Percentiles rank a stretch among this genome's conserved stretches.
Conservation (phyloP, 306 rosid genomes). For the Urtica urens region DNA sequence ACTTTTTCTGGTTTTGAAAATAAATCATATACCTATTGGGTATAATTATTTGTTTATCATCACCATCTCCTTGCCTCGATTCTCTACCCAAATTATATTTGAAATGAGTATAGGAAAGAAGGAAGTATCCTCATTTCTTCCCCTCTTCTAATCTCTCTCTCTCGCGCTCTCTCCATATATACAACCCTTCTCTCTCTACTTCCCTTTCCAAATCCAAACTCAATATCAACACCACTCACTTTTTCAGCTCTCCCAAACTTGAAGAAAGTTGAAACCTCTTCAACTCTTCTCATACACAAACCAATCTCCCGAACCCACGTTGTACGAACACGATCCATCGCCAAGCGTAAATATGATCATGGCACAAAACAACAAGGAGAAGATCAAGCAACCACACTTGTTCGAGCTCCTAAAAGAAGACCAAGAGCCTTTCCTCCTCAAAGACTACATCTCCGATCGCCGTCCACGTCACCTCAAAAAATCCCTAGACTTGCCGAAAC, state of each 20-base stretch:
- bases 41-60: slow-evolving; percentile 17
- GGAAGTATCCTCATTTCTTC: slow-evolving; percentile 39
- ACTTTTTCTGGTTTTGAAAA: slow-evolving; percentile 15
- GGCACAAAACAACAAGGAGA: slow-evolving; percentile 24
- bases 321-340: background rate
- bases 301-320: background rate
- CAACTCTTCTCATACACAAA: slow-evolving; percentile 10
- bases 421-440: slow-evolving; percentile 37
- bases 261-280: slow-evolving; percentile 23
- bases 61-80: slow-evolving; percentile 33
- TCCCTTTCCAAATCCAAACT: background rate
- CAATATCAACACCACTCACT: slow-evolving; percentile 2
- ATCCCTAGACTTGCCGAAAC: too few relatives aligned
- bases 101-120: slow-evolving; percentile 26
- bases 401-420: slow-evolving; percentile 34
- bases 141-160: background rate
- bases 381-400: too few relatives aligned
- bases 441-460: slow-evolving; percentile 25
- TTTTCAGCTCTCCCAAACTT: background rate
- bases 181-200: slow-evolving; percentile 5
- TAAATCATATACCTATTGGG: slow-evolving; percentile 14
- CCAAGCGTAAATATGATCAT: background rate
- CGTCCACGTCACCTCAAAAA: slow-evolving; percentile 13
- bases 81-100: slow-evolving; percentile 42
- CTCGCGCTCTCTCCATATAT: background rate